These are phyloP conservation scores for Laetiporus sulphureus DNA, from an alignment of 1,284 basidiomycete species.

Conservation along the genomic window DNA sequence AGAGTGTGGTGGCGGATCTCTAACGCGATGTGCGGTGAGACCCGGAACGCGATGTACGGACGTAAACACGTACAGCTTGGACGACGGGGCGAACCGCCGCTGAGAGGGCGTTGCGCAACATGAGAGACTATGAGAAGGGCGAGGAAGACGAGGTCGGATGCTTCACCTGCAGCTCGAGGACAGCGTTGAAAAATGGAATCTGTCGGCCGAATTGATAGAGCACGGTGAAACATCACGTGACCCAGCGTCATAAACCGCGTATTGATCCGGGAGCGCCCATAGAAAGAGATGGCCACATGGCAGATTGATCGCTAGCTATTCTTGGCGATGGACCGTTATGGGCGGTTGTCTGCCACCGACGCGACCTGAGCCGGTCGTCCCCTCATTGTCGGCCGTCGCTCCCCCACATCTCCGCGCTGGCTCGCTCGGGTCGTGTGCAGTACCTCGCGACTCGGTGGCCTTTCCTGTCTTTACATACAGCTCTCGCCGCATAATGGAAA, in stretches of 20 bases:
- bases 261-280: background rate
- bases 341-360: background rate
- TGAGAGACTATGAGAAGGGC: slow-evolving; percentile 31
- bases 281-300: slow-evolving; percentile 1
- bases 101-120: slow-evolving; percentile 64
- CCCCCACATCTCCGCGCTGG: slow-evolving; percentile 3
- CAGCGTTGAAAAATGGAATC: slow-evolving; percentile 17
- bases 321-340: background rate
- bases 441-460: slow-evolving; percentile 6
- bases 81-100: slow-evolving; percentile 48
- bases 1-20: slow-evolving; percentile 74
- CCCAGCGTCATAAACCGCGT: slow-evolving; percentile 5
- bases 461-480: slow-evolving; percentile 1
- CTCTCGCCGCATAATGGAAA: slow-evolving; percentile 10
- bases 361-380: background rate
- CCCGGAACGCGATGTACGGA: slow-evolving; percentile 5
- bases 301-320: too few relatives aligned
- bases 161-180: slow-evolving; percentile 16
- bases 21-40: slow-evolving; percentile 21
- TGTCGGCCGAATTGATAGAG: slow-evolving; percentile 21
- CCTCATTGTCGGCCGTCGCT: background rate
- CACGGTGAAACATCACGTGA: slow-evolving; percentile 6
- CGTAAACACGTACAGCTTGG: slow-evolving; percentile 41
- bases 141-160: slow-evolving; percentile 21
- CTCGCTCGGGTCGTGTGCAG: slow-evolving; percentile 3